Evolutionary conservation across 2,329 filamentous ascomycete species (phyloP).

Genomic region (Aureobasidium sp.): DNA sequence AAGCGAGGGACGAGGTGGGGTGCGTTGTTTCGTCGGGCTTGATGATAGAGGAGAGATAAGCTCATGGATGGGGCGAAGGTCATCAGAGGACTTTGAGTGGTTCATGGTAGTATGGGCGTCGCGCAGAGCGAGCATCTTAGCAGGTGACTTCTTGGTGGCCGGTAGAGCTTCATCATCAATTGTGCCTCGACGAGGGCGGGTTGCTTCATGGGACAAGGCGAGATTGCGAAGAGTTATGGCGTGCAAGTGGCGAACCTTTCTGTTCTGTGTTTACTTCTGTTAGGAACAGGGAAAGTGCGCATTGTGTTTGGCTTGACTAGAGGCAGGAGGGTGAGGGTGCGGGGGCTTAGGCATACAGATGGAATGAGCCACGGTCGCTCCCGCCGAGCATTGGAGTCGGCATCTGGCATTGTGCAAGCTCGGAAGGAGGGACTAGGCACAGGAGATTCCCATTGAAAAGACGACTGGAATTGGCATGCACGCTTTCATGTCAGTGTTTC

Average conservation of each 20-base stretch:
- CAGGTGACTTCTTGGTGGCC: slow-evolving; percentile 56
- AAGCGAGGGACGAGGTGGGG: slow-evolving; percentile 28
- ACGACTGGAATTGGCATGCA: not conserved
- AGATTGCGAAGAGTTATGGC: slow-evolving; percentile 84
- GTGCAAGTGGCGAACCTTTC: slow-evolving; percentile 78
- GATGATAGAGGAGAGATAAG: not conserved
- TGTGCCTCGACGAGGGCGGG: slow-evolving; percentile 46
- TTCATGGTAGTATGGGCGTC: slow-evolving; percentile 39
- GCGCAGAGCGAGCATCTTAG: slow-evolving; percentile 52
- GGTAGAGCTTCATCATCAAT: slow-evolving; percentile 70
- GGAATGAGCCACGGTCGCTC: slow-evolving; percentile 45
- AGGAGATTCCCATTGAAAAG: not conserved
- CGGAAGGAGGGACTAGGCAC: not conserved
- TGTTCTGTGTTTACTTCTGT: slow-evolving; percentile 50
- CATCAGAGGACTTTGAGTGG: slow-evolving; percentile 53
- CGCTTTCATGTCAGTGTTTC: not conserved
- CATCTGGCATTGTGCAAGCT: not conserved
- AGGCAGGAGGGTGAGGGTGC: not conserved
- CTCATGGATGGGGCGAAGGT: slow-evolving; percentile 36
- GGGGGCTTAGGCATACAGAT: slow-evolving; percentile 32
- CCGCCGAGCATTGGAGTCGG: slow-evolving; percentile 25
- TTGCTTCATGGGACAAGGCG: slow-evolving; percentile 51
- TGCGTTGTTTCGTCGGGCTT: slow-evolving; percentile 3
- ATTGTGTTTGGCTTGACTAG: not conserved
- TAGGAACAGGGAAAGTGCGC: not conserved